Evolutionary conservation across 805 yeast genomes (phyloP), one percentile per base, ranked within the genome.

Genomic region (Zygosaccharomyces siamensis): DNA sequence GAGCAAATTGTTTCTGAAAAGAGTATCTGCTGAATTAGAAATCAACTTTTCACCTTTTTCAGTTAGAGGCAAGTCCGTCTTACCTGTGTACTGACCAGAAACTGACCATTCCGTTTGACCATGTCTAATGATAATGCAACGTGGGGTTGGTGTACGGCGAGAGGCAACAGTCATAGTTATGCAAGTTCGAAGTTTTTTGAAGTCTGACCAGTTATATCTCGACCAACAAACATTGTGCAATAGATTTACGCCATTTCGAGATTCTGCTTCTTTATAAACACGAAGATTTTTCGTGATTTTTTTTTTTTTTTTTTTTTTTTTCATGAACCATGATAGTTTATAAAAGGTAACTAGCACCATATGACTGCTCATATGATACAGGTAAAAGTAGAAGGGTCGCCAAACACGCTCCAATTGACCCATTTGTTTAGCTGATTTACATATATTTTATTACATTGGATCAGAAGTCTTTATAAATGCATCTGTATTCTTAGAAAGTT

Each of bases 81-180:
- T 56, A 2, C 97, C 88, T 3, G 98, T 92, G 70, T 87, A 84
- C 65, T 88, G 96, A 23, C 98, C 98, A 2, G 89, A 77, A 61
- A 86, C 83, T 40, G 97, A 90, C 98, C 98, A 90, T 67, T 84
- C 95, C 2, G 98, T 90, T 71, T 90, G 96, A 26, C 92, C 92
- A 57, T 86, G 93, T 64, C 93, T 88, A 43, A 84, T 77, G 55
- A 84, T 79, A 23, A 84, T 75, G 44, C 84, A 77, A 66, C 90
- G 76, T 27, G 90, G 90, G 10, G 86, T 75, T 33, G 76, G 70
- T 21, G 61, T 57, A 33, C 57, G 62, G 14, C 42, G 40, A 14
- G 37, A 33, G 10, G 28, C 10, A 8, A 10, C 11, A 26, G 28
- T 26, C 28, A 26, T 26, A 26, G 10, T 26, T 7, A 26, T 8